Conservation (phyloP, 2,329 filamentous ascomycete species). For the Diaporthe citriasiana region DNA sequence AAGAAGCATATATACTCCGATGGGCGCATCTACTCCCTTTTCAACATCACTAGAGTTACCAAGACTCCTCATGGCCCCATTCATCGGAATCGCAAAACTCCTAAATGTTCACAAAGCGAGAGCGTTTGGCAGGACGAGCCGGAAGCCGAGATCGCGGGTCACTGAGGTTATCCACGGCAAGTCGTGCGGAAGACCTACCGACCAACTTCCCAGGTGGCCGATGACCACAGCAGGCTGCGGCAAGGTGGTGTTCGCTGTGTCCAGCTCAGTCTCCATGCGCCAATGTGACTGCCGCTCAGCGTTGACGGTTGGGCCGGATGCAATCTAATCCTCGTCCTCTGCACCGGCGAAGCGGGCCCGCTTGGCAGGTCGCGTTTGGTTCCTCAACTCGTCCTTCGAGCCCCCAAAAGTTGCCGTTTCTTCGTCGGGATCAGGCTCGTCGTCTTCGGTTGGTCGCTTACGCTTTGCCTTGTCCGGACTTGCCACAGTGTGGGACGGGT, state of each 20-base stretch:
- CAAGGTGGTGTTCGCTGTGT: not conserved
- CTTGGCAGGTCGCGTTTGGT: not conserved
- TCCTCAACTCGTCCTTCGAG: not conserved
- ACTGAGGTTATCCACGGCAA: not conserved
- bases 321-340: not conserved
- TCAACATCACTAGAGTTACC: not conserved
- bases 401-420: too few relatives aligned
- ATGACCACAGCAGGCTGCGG: not conserved
- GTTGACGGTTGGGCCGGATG: too few relatives aligned
- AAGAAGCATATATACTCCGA: not conserved
- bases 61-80: not conserved
- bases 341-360: conserved; percentile 22
- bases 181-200: not conserved
- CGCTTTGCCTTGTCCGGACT: not conserved
- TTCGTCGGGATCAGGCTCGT: not conserved
- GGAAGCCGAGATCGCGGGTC: not conserved
- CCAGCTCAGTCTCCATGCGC: not conserved
- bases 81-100: not conserved
- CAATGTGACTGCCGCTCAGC: too few relatives aligned
- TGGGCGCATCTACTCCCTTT: not conserved
- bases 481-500: conserved; percentile 35
- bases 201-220: not conserved
- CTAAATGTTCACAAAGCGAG: conserved; percentile 19
- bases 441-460: not conserved
- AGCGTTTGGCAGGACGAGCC: conserved; percentile 17